Evolutionary conservation across 441 rosid species (phyloP), one percentile per base, ranked within the genome.

Genomic region (Eutrema salsugineum): DNA sequence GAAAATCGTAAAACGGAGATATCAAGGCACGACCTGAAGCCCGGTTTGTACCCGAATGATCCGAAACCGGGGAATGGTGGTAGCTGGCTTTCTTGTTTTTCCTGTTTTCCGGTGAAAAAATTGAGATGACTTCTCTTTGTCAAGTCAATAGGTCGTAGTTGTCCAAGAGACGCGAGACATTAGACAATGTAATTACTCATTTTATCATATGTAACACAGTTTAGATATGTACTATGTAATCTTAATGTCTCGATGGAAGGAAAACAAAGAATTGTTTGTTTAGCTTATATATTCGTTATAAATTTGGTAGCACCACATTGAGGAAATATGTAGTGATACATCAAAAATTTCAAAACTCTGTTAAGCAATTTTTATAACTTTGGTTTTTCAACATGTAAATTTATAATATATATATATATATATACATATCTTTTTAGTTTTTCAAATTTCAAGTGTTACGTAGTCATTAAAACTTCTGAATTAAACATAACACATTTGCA

Each of bases 71-170:
- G 27, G 11, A 17, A 20, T 43, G 62, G 28, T 28, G 63, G 58
- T 17, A 68, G 76, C 11, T 77, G 72, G 80, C 68, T 65, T 24
- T 49, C 80, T 50, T 77, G 80, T 50, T 70, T 70, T 17, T 65
- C 44, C 36, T 77, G 80, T 51, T 77, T 76, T 33, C 14, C 71
- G 3, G 54, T 28, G 47, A 70, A 70, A 70, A 57, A 33, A 27
- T 1, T 69, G 66, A 76, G 42, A 47, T 63, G 11, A 55, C 28
- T 12, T 53, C 27, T 44, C 39, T 59, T 22, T 32, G 28, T n/a
- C 3, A 74, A 49, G 33, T 44, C 48, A 16, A 59, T 50, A 58
- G 67, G 46, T 42, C 55, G 15, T 48, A 40, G 47, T 9, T 48
- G 66, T 66, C 62, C 48, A 59, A 48, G 66, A 30, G 46, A 49